Evolutionary conservation across 177 flowering plant genomes (phyloP), one percentile per base, ranked within the genome.

Genomic region (Vitis hybrid): DNA sequence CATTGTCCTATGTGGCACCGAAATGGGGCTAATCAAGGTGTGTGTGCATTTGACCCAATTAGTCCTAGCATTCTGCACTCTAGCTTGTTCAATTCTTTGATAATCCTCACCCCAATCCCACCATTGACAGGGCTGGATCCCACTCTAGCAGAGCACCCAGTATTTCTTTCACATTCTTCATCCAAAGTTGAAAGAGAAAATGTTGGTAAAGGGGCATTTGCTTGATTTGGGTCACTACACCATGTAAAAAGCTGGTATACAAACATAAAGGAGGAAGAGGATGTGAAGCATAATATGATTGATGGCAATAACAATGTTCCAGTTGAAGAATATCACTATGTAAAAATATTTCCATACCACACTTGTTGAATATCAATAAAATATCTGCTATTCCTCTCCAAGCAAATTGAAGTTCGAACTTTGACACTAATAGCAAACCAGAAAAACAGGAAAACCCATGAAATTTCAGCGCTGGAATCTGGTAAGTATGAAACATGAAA

Each of bases 1-100:
- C 82, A 74, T 84, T 54, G 76, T 91, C 51, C 58, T 91, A n/a
- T 91, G 97, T 60, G 97, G 97, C 24, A 89, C 94, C 1, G 94
- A 88, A 68, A 76, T 81, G 6, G 97, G 97, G n/a, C 56, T 87
- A 16, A 89, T 91, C 72, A 91, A 89, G 93, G 27, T 24, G 97
- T 89, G 35, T 32, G 59, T 54, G 32, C 12, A 65, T 11, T 24
- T 48, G n/a, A 46, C 18, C 58, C 46, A 48, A 2, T 12, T 27
- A 15, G 8, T 3, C 51, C 30, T 14, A 49, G 24, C 1, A 8
- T 49, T 57, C 3, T 48, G 16, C 16, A 7, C 4, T 54, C 48
- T 62, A 46, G 11, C 7, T 48, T 66, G 3, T 14, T 16, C 21
- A 49, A 49, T 30, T 30, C 14, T 19, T 15, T 21, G 24, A 3